Conservation (phyloP, 208 protist genomes). For the Crithidia bombi region DNA sequence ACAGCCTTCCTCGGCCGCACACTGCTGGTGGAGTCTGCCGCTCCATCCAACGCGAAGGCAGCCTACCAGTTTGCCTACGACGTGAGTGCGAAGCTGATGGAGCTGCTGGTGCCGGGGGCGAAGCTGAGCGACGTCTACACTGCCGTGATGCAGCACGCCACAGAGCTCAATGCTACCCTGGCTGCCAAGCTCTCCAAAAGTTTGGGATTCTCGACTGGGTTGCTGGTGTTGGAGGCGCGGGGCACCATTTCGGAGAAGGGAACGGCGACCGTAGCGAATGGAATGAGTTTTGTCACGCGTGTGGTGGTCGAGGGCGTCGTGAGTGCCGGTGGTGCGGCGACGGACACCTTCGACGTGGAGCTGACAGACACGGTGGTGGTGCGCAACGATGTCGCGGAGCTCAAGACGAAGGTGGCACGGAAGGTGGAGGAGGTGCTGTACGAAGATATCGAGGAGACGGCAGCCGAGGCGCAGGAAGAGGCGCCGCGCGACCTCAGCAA, state of each 20-base stretch:
- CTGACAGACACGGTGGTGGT: conserved; percentile 85
- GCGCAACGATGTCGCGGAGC: conserved; percentile 53
- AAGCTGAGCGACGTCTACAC: conserved; percentile 71
- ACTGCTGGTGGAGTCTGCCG: conserved; percentile 70
- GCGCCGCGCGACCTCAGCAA: conserved; percentile 57
- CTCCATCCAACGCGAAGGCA: conserved; percentile 61
- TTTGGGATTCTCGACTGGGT: conserved; percentile 83
- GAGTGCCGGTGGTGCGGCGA: conserved; percentile 15
- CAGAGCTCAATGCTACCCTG: conserved; percentile 45
- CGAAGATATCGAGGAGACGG: conserved; percentile 42
- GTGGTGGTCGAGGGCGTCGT: conserved; percentile 67
- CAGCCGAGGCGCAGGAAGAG: conserved; percentile 18
- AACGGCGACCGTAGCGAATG: conserved; percentile 55
- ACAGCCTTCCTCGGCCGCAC: conserved; percentile 86
- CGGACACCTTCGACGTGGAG: conserved; percentile 62
- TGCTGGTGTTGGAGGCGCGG: conserved; percentile 82
- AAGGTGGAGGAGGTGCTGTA: conserved; percentile 78
- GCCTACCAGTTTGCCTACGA: conserved; percentile 79
- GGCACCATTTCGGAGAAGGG: conserved; percentile 86
- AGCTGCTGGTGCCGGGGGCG: conserved; percentile 57
- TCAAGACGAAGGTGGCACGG: conserved; percentile 77
- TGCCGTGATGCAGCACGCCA: conserved; percentile 51
- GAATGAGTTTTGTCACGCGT: conserved; percentile 89
- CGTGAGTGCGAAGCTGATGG: conserved; percentile 76
- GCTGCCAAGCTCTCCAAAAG: conserved; percentile 57